These are phyloP conservation scores for Paramarasmius palmivorus DNA, from an alignment of 1,284 basidiomycete genomes.

Conservation along the genomic window DNA sequence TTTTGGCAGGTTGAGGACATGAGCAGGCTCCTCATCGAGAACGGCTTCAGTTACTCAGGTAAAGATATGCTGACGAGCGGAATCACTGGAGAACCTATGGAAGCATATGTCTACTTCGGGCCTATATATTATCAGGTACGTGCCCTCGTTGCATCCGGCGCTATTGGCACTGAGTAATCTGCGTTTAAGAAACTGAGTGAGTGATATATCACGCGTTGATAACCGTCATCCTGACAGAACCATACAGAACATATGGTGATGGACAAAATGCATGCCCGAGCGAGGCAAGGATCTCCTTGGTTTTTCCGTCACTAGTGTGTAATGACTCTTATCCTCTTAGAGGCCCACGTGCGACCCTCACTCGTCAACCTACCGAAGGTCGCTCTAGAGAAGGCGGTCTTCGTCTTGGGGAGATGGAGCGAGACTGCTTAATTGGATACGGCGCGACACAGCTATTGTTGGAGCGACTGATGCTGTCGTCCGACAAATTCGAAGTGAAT, in stretches of 20 bases:
- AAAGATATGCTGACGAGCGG: constrained; percentile 99
- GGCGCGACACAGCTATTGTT: constrained; percentile 95
- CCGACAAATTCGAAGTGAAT: constrained; percentile 96
- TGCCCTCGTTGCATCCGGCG: constrained; percentile 3
- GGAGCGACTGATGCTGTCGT: constrained; percentile 97
- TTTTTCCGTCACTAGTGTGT: constrained; percentile 7
- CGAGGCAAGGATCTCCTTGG: constrained; percentile 58
- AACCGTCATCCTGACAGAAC: constrained; percentile 7
- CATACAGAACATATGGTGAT: constrained; percentile 91
- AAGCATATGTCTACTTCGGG: constrained; percentile 98
- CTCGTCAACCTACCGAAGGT: constrained; percentile 98
- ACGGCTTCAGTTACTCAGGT: constrained; percentile 96
- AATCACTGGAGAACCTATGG: constrained; percentile 94
- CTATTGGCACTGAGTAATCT: constrained; percentile 13
- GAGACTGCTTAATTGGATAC: constrained; percentile 95
- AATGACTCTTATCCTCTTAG: constrained; percentile 39
- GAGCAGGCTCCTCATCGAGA: constrained; percentile 92
- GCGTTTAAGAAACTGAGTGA: constrained; percentile 73
- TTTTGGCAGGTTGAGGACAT: constrained; percentile 98
- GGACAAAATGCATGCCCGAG: constrained; percentile 99
- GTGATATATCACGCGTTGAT: constrained; percentile 22
- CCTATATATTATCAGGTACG: constrained; percentile 96
- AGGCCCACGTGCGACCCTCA: constrained; percentile 94
- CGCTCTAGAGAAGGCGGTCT: constrained; percentile 96
- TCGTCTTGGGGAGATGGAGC: constrained; percentile 98